Evolutionary conservation across 169 alveolate genomes (phyloP).

Genomic region (Eimeria acervulina): DNA sequence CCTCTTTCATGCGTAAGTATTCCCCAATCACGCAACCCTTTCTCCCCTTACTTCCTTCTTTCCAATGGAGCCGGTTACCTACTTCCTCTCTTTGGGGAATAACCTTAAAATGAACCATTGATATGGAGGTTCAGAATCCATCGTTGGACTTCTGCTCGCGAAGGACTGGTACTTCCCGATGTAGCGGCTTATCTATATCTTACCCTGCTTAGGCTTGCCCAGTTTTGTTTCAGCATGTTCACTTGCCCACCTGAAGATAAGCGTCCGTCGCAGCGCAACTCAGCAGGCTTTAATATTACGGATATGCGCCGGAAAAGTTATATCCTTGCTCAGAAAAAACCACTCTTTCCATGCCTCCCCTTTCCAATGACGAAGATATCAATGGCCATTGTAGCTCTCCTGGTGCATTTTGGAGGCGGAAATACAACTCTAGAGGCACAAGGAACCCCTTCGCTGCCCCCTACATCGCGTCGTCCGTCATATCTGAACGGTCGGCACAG

Average conservation of each 20-base stretch:
- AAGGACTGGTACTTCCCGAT: neutral
- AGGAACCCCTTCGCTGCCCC: no score
- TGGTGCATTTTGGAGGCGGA: neutral
- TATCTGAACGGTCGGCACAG: no score
- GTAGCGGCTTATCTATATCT: neutral
- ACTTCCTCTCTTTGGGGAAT: neutral
- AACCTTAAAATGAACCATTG: neutral
- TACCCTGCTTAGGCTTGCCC: neutral
- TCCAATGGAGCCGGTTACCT: neutral
- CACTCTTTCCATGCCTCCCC: neutral
- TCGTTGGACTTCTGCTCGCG: neutral
- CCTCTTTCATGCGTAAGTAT: no score
- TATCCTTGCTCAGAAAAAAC: neutral
- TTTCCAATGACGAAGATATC: neutral
- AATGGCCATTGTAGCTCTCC: neutral
- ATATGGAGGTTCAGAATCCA: no score
- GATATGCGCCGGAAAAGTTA: neutral
- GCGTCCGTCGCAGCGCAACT: neutral
- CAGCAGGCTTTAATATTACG: neutral
- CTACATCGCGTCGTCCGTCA: no score
- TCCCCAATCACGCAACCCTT: no score
- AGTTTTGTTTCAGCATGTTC: neutral
- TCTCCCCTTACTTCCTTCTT: neutral
- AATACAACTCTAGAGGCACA: no score
- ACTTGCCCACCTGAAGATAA: neutral